These are phyloP conservation scores for Aspergillus candidus DNA, from an alignment of 2,329 filamentous ascomycete species.

Conservation along the genomic window DNA sequence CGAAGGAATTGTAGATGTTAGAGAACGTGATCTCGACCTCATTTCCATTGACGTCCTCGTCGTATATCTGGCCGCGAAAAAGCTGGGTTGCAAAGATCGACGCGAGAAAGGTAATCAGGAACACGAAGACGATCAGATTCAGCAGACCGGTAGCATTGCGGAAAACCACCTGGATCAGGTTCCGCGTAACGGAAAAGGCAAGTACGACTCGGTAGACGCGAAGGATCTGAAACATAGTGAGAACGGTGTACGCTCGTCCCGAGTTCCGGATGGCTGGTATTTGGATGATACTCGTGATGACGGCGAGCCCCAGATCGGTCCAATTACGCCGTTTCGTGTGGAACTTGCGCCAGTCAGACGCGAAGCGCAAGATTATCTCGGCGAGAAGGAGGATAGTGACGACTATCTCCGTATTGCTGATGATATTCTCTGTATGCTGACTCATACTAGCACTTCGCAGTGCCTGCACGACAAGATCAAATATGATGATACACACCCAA, in stretches of 20 bases:
- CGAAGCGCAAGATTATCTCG: slow-evolving; percentile 76
- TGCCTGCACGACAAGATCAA: slow-evolving; percentile 72
- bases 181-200: slow-evolving; percentile 77
- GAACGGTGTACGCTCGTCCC: slow-evolving; percentile 71
- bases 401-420: slow-evolving; percentile 64
- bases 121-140: slow-evolving; percentile 94
- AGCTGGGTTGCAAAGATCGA: slow-evolving; percentile 91
- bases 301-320: slow-evolving; percentile 70
- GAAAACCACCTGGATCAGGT: slow-evolving; percentile 78
- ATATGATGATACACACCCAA: slow-evolving; percentile 76
- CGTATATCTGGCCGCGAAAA: slow-evolving; percentile 77
- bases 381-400: slow-evolving; percentile 72
- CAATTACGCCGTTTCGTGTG: slow-evolving; percentile 67
- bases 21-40: slow-evolving; percentile 69
- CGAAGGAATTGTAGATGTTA: slow-evolving; percentile 89
- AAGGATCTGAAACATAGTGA: slow-evolving; percentile 88
- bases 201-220: slow-evolving; percentile 88
- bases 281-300: slow-evolving; percentile 79
- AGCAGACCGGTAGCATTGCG: slow-evolving; percentile 87
- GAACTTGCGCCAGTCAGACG: slow-evolving; percentile 74
- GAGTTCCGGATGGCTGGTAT: slow-evolving; percentile 71
- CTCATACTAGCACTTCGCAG: slow-evolving; percentile 73
- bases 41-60: slow-evolving; percentile 55
- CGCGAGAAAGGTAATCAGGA: slow-evolving; percentile 87
- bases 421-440: slow-evolving; percentile 53